Conservation (phyloP, 495 filamentous ascomycete genomes). For the Recurvomyces mirabilis region DNA sequence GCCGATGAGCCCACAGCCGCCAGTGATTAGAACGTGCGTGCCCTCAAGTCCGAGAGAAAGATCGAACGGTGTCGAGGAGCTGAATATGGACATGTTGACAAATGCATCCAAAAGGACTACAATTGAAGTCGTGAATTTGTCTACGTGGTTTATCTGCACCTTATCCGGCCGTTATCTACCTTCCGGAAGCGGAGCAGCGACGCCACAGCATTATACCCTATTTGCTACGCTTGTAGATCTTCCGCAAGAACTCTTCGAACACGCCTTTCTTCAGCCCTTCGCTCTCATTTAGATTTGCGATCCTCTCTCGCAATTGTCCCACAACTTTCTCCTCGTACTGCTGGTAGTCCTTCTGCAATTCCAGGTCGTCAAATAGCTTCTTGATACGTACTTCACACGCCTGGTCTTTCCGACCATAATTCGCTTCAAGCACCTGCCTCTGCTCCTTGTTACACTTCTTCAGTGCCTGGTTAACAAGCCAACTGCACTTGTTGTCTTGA, state of each 20-base stretch:
- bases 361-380: constrained; percentile 71
- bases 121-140: neutral
- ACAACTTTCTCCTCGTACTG: constrained; percentile 82
- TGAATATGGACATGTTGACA: constrained; percentile 1
- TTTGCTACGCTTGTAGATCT: constrained; percentile 97
- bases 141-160: neutral
- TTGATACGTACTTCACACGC: constrained; percentile 73
- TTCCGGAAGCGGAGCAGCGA: neutral
- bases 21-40: constrained; percentile 43
- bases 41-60: constrained; percentile 27
- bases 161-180: too few species aligned
- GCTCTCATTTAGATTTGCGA: constrained; percentile 67
- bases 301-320: constrained; percentile 58
- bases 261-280: constrained; percentile 79
- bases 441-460: constrained; percentile 66
- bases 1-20: constrained; percentile 36
- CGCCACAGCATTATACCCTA: too few species aligned
- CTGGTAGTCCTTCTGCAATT: constrained; percentile 68
- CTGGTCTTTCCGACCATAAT: constrained; percentile 83
- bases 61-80: constrained; percentile 1
- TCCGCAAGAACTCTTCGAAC: constrained; percentile 80
- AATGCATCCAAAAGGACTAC: neutral
- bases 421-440: constrained; percentile 64
- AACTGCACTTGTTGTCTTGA: constrained; percentile 97
- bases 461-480: constrained; percentile 91